A percentile compares a stretch with the other conserved stretches of the same genome.
Evolutionary conservation across 129 eudicot genomes (phyloP).

Genomic region (Flaveria sonorensis): DNA sequence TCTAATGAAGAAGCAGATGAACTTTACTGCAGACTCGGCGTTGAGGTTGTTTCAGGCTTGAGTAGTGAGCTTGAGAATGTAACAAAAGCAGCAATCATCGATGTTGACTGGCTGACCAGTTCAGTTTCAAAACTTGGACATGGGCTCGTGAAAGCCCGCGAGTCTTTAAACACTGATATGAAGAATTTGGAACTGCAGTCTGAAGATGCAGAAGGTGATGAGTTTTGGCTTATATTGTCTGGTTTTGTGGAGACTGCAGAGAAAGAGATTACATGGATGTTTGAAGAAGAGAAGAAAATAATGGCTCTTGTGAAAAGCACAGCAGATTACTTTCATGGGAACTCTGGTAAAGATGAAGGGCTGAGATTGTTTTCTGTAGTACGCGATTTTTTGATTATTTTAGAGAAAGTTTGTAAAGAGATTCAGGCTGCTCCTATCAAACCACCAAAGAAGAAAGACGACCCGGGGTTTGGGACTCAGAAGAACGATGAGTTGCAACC

Average conservation of each 20-base stretch:
- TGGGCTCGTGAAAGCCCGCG: conserved; percentile 37
- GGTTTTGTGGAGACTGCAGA: conserved; percentile 51
- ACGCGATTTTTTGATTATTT: conserved; percentile 51
- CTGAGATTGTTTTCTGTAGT: conserved; percentile 53
- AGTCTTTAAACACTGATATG: conserved; percentile 45
- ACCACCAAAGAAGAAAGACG: conserved; percentile 42
- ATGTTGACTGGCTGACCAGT: conserved; percentile 43
- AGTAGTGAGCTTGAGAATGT: conserved; percentile 48
- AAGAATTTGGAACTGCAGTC: conserved; percentile 30
- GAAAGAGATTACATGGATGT: conserved; percentile 42
- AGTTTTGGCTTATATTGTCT: conserved; percentile 41
- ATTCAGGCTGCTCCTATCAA: conserved; percentile 39
- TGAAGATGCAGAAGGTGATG: conserved; percentile 33
- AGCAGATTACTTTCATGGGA: conserved; percentile 66
- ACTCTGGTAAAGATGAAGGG: conserved; percentile 56
- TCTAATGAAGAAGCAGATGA: conserved; percentile 41
- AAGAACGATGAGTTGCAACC: conserved; percentile 6
- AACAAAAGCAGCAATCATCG: conserved; percentile 53
- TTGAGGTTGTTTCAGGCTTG: conserved; percentile 46
- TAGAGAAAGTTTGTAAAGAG: conserved; percentile 56
- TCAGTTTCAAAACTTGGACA: conserved; percentile 44
- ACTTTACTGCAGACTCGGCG: conserved; percentile 41
- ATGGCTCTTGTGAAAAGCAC: conserved; percentile 51
- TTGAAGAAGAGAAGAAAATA: conserved; percentile 51
- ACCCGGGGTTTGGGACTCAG: not conserved